Evolutionary conservation across 148 eudicot species (phyloP), one percentile per base, ranked within the genome.

Genomic region (Oxyria digyna): DNA sequence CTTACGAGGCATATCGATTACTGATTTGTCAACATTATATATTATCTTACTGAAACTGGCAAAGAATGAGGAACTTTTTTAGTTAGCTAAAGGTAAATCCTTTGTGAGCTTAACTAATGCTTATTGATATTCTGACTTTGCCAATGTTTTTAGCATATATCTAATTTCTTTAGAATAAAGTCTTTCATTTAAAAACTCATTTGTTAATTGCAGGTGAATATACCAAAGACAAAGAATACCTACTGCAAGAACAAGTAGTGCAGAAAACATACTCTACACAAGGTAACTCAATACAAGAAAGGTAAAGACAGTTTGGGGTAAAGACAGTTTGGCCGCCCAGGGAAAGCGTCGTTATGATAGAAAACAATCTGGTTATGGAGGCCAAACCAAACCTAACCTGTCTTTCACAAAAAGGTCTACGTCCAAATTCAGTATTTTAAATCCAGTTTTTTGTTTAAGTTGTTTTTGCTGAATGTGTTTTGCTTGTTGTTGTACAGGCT

Each of bases 241-340:
- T 86, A 77, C 85, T 88, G 91, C 81, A 89, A 89, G 78, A 81
- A 81, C 74, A 89, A 89, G 85, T 85, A 84, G 13, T 89, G 96
- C 86, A 73, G 55, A 71, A 89, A 89, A 82, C 96, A 89, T 76
- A 85, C 91, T 31, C 69, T 81, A 72, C 96, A 89, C 69, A 89
- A 86, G 81, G 96, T 86, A 37, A 89, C 96, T 10, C 96, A 89
- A 32, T 89, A 89, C 81, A 89, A 89, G 80, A 89, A 89, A 80
- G 96, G 96, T 0, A 89, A 89, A 73, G 96, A 89, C 69, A 86
- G 91, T 68, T 86, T 89, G 83, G 96, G 96, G 96, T 0, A 89
- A 89, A 73, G 96, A 89, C 69, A 86, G 91, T 68, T 86, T 89
- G 83, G 96, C 96, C 1, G 96, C 83, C 29, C 96, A 89, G 43